phyloP scores from a whole-genome alignment of 73 alveolate genomes.

The Paramecium pentaurelia region DNA sequence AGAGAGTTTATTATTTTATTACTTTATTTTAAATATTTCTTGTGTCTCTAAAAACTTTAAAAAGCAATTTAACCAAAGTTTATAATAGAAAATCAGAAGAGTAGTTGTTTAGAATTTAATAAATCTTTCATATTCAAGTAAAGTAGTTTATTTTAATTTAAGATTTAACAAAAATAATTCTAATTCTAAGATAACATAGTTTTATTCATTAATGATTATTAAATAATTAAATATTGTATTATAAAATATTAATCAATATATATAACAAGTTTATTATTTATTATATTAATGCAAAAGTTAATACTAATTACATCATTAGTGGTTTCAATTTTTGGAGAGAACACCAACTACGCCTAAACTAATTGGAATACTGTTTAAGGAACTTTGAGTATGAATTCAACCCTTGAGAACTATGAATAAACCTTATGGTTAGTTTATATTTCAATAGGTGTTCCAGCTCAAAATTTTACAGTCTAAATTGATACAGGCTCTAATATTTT shows the following conservation, averaged over 20 bases:
- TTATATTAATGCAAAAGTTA: neutral
- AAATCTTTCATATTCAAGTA: too few species aligned
- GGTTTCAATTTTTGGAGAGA: neutral
- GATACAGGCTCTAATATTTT: constrained; percentile 33
- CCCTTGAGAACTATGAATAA: neutral
- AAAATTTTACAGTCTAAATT: neutral
- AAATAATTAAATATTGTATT: too few species aligned
- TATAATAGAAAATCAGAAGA: neutral
- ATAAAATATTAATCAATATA: neutral
- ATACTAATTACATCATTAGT: neutral
- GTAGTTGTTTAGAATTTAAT: neutral
- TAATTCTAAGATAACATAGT: too few species aligned
- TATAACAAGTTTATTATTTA: neutral
- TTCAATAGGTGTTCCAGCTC: constrained; percentile 14
- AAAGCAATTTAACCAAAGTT: too few species aligned
- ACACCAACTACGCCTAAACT: neutral
- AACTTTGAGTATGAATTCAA: neutral
- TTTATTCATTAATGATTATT: neutral
- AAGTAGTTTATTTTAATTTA: too few species aligned
- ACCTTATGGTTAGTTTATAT: neutral
- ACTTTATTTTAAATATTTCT: too few species aligned
- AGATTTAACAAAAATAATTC: neutral
- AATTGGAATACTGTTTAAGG: neutral
- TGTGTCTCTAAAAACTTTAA: too few species aligned
- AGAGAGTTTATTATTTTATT: too few species aligned